Evolutionary conservation across 2,329 filamentous ascomycete species (phyloP).

Genomic region (Pezicula neosporulosa): DNA sequence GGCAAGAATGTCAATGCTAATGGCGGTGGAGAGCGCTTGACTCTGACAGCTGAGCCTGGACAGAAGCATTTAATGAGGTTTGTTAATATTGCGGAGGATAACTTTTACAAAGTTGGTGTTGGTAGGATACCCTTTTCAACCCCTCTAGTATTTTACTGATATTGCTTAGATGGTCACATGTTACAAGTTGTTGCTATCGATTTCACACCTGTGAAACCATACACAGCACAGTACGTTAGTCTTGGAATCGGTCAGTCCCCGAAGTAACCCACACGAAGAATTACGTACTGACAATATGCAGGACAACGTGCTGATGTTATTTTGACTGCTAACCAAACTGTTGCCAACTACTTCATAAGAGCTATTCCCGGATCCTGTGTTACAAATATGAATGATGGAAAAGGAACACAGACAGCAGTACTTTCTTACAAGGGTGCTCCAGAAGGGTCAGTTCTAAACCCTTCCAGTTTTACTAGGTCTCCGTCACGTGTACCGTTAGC

Average conservation of each 20-base stretch:
- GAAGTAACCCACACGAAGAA: no score
- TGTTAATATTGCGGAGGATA: conserved; percentile 38
- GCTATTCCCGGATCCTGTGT: not conserved
- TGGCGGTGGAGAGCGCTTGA: conserved; percentile 5
- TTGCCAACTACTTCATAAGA: not conserved
- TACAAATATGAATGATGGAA: no score
- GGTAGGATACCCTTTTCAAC: no score
- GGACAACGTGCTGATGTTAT: conserved; percentile 31
- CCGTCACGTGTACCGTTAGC: no score
- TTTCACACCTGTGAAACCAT: conserved; percentile 52
- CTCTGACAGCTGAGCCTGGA: conserved; percentile 19
- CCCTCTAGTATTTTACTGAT: conserved; percentile 30
- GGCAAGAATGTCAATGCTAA: conserved; percentile 1
- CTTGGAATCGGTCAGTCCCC: conserved; percentile 34
- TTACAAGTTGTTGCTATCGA: conserved; percentile 53
- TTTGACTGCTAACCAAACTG: conserved; percentile 23
- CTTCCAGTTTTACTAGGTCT: no score
- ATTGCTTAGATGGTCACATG: conserved; percentile 49
- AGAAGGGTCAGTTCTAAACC: no score
- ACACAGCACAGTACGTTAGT: conserved; percentile 37
- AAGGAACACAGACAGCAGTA: no score
- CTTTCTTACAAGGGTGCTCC: no score
- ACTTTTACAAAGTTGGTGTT: not conserved
- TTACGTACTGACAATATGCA: no score
- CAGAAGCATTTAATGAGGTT: conserved; percentile 35